Evolutionary conservation across 441 rosid genomes (phyloP).

Genomic region (Croton laevigatus): DNA sequence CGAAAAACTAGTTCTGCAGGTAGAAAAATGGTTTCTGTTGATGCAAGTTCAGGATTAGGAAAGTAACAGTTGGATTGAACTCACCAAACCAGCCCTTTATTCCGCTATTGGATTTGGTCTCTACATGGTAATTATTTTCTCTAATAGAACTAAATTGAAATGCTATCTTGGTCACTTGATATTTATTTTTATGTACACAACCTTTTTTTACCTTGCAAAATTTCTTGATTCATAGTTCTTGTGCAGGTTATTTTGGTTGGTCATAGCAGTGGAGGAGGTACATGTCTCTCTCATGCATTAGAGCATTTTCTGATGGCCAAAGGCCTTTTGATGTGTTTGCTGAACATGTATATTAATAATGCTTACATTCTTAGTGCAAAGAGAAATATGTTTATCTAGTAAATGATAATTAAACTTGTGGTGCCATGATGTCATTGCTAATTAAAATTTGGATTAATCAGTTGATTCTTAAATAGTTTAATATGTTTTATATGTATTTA

Average conservation of each 20-base stretch:
- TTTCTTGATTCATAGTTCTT: constrained; percentile 17
- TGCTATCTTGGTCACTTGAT: too few species aligned
- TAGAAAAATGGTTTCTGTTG: too few species aligned
- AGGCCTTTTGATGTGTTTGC: constrained; percentile 94
- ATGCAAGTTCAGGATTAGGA: too few species aligned
- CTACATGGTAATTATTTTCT: too few species aligned
- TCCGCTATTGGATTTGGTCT: too few species aligned
- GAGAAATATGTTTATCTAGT: not conserved
- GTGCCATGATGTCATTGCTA: not conserved
- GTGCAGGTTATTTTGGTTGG: constrained; percentile 82
- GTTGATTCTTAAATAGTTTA: not conserved
- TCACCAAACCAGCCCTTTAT: too few species aligned
- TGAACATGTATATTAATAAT: constrained; percentile 58
- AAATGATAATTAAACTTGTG: not conserved
- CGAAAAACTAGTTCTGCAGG: too few species aligned
- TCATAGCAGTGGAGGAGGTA: constrained; percentile 93
- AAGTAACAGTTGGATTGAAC: not conserved
- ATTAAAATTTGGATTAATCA: not conserved
- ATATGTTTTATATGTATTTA: not conserved
- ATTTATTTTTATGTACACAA: too few species aligned
- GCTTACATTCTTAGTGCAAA: not conserved
- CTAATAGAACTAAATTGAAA: too few species aligned
- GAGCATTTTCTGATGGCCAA: constrained; percentile 75
- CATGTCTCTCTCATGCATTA: constrained; percentile 73
- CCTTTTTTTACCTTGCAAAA: not conserved